These are phyloP conservation scores for Dactylellina drechsleri DNA, from an alignment of 2,329 filamentous ascomycete species.

Conservation along the genomic window DNA sequence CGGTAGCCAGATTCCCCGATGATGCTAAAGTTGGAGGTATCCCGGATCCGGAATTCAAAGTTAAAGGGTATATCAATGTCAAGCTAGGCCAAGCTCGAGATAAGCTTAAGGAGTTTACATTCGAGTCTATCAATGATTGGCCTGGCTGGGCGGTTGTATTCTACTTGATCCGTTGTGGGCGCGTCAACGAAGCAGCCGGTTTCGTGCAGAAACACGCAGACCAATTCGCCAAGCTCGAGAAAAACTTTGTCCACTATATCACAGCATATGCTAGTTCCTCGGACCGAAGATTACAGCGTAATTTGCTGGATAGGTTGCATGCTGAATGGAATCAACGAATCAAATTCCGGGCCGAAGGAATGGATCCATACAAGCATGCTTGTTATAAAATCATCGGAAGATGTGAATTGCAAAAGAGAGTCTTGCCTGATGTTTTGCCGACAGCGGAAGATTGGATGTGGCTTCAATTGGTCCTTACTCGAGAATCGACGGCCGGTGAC, in stretches of 20 bases:
- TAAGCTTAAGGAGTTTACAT: conserved; percentile 57
- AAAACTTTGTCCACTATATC: conserved; percentile 88
- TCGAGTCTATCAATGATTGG: conserved; percentile 58
- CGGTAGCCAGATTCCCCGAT: conserved; percentile 82
- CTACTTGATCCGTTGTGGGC: conserved; percentile 85
- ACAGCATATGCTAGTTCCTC: conserved; percentile 77
- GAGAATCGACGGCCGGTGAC: conserved; percentile 72
- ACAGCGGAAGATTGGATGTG: conserved; percentile 77
- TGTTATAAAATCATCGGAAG: conserved; percentile 97
- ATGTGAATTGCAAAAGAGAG: conserved; percentile 73
- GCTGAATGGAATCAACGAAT: conserved; percentile 88
- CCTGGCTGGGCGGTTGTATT: conserved; percentile 85
- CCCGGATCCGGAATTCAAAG: conserved; percentile 87
- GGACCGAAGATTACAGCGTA: conserved; percentile 79
- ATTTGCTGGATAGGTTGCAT: conserved; percentile 85
- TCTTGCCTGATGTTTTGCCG: conserved; percentile 71
- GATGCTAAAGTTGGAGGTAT: conserved; percentile 90
- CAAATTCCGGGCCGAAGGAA: conserved; percentile 83
- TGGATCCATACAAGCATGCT: conserved; percentile 94
- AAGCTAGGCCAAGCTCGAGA: conserved; percentile 56
- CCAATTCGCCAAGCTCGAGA: conserved; percentile 88
- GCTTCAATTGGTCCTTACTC: conserved; percentile 76
- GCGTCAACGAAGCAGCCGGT: conserved; percentile 82
- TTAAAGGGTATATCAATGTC: conserved; percentile 81
- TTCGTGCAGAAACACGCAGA: conserved; percentile 83